Conservation (phyloP, 768 basidiomycete species). For the Suillus bovinus region DNA sequence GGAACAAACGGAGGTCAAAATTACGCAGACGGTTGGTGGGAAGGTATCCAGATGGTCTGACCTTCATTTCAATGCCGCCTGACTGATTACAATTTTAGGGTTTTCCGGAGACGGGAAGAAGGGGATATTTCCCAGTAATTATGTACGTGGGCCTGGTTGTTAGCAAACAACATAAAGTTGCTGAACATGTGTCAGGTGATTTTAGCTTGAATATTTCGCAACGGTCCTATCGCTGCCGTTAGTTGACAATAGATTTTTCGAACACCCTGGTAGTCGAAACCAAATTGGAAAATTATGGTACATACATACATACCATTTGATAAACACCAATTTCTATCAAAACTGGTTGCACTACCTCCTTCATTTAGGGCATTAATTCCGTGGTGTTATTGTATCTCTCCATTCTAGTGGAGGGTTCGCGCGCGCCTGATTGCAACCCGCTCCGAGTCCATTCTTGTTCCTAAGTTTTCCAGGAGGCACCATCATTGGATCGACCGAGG, state of each 20-base stretch:
- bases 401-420: neutral
- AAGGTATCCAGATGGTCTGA: conserved; percentile 51
- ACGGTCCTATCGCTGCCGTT: conserved; percentile 8
- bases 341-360: neutral
- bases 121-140: conserved; percentile 88
- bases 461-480: neutral
- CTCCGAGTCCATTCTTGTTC: neutral
- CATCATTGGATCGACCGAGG: neutral
- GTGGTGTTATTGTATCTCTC: neutral
- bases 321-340: neutral
- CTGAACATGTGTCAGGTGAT: conserved; percentile 47
- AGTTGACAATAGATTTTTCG: conserved; percentile 10
- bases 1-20: conserved; percentile 61
- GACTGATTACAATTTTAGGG: conserved; percentile 44
- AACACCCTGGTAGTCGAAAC: neutral
- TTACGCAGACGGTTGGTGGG: conserved; percentile 85
- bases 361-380: neutral
- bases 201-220: conserved; percentile 33
- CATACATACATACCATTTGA: neutral
- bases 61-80: conserved; percentile 23
- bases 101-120: conserved; percentile 58
- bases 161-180: conserved; percentile 18
- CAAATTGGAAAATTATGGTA: neutral
- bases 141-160: conserved; percentile 52
- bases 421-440: neutral